These are phyloP conservation scores for Fusarium denticulatum DNA, from an alignment of 2,329 filamentous ascomycete species.

Conservation along the genomic window DNA sequence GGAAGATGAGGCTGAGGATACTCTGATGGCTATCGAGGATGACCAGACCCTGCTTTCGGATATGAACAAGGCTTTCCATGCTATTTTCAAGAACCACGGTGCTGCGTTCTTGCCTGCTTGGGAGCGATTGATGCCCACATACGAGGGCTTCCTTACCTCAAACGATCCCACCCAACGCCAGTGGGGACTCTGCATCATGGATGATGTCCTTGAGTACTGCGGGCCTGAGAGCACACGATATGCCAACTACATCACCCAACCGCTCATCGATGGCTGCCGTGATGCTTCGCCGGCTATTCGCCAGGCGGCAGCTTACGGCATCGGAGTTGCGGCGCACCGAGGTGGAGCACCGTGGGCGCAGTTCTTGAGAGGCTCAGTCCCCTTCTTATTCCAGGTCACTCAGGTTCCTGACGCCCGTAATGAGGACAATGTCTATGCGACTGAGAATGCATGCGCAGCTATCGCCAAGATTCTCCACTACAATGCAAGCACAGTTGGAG, in stretches of 20 bases:
- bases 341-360: conserved; percentile 88
- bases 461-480: conserved; percentile 97
- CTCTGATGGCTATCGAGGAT: conserved; percentile 91
- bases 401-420: conserved; percentile 82
- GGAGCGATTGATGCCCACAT: conserved; percentile 86
- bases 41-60: conserved; percentile 96
- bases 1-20: conserved; percentile 88
- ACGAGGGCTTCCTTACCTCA: conserved; percentile 84
- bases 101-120: conserved; percentile 85
- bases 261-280: conserved; percentile 85
- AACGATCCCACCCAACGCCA: conserved; percentile 90
- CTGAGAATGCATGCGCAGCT: conserved; percentile 95
- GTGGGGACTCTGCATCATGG: conserved; percentile 99
- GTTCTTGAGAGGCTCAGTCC: conserved; percentile 83
- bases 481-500: conserved; percentile 79
- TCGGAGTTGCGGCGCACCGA: conserved; percentile 93
- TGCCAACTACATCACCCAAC: conserved; percentile 84
- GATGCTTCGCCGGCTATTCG: conserved; percentile 90
- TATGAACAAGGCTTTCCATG: conserved; percentile 99
- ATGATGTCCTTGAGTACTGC: conserved; percentile 98
- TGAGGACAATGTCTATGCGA: conserved; percentile 96
- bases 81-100: conserved; percentile 97
- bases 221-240: conserved; percentile 89
- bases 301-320: conserved; percentile 94
- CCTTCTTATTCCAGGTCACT: conserved; percentile 85